Percentiles rank a stretch among this genome's conserved stretches.
These are phyloP conservation scores for Vicia villosa DNA, from an alignment of 306 rosid species.

Conservation along the genomic window DNA sequence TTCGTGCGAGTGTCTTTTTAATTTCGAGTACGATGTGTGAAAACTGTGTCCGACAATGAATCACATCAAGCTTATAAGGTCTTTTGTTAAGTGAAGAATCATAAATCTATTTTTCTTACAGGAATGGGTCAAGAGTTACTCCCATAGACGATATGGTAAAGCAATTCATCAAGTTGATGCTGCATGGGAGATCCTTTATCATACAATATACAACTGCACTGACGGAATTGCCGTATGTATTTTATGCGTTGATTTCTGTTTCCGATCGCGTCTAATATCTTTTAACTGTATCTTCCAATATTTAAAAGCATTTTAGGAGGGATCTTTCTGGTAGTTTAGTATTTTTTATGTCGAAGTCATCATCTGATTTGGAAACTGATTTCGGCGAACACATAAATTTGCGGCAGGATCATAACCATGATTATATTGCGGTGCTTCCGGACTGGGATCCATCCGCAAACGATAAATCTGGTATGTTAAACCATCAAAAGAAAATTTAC, in stretches of 20 bases:
- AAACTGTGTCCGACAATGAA: background rate
- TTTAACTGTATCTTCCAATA: too few species aligned
- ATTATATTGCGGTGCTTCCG: conserved; percentile 80
- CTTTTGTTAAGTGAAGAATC: background rate
- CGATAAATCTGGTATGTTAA: conserved; percentile 32
- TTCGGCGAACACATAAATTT: conserved; percentile 16
- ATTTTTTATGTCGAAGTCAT: background rate
- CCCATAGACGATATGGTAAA: conserved; percentile 81
- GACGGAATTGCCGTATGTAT: conserved; percentile 86
- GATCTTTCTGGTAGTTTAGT: too few species aligned
- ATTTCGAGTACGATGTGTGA: background rate
- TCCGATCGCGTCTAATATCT: too few species aligned
- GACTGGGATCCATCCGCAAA: conserved; percentile 76
- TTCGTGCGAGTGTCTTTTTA: background rate
- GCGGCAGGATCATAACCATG: conserved; percentile 85
- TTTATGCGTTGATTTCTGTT: background rate
- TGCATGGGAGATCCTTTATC: conserved; percentile 94
- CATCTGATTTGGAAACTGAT: conserved; percentile 26
- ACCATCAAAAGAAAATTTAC: conserved; percentile 38
- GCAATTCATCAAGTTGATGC: conserved; percentile 65
- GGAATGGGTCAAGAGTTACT: conserved; percentile 85
- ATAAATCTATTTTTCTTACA: conserved; percentile 36
- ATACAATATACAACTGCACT: conserved; percentile 80
- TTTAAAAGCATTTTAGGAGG: too few species aligned
- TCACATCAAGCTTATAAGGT: background rate